Evolutionary conservation across 805 yeast species (phyloP).

Genomic region (Spathaspora arborariae): DNA sequence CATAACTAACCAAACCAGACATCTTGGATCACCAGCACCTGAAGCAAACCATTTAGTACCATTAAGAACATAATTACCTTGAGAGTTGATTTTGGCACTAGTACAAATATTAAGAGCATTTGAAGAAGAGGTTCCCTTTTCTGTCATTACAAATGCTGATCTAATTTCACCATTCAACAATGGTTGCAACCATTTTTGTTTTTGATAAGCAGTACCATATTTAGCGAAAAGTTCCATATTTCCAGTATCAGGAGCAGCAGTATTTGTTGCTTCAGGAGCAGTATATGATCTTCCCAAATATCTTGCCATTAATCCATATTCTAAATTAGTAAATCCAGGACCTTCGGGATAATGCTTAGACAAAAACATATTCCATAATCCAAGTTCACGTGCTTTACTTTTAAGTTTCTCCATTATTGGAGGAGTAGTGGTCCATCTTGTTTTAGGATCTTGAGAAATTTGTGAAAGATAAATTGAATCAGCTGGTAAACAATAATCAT

Average conservation of each 20-base stretch:
- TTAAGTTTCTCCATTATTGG: conserved; percentile 49
- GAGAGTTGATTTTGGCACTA: conserved; percentile 32
- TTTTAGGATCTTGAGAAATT: conserved; percentile 32
- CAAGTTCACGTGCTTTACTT: conserved; percentile 46
- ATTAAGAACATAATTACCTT: conserved; percentile 48
- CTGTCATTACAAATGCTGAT: conserved; percentile 65
- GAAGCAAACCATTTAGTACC: conserved; percentile 72
- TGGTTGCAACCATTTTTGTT: conserved; percentile 48
- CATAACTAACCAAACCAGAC: conserved; percentile 51
- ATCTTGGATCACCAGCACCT: conserved; percentile 67
- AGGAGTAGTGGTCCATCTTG: conserved; percentile 48
- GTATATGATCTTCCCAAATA: conserved; percentile 51
- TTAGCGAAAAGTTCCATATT: conserved; percentile 51
- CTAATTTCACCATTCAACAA: conserved; percentile 52
- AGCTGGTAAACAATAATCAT: conserved; percentile 54
- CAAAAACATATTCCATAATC: conserved; percentile 60
- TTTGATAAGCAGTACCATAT: conserved; percentile 35
- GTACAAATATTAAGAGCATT: conserved; percentile 58
- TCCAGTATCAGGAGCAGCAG: conserved; percentile 64
- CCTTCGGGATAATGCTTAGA: conserved; percentile 47
- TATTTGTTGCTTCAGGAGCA: conserved; percentile 60
- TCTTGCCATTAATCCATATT: conserved; percentile 63
- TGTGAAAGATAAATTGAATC: conserved; percentile 43
- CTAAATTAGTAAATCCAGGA: conserved; percentile 58
- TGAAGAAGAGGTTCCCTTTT: conserved; percentile 55